These are phyloP conservation scores for Thamnidium elegans DNA, from an alignment of 192 early-diverging fungal genomes.

Conservation along the genomic window DNA sequence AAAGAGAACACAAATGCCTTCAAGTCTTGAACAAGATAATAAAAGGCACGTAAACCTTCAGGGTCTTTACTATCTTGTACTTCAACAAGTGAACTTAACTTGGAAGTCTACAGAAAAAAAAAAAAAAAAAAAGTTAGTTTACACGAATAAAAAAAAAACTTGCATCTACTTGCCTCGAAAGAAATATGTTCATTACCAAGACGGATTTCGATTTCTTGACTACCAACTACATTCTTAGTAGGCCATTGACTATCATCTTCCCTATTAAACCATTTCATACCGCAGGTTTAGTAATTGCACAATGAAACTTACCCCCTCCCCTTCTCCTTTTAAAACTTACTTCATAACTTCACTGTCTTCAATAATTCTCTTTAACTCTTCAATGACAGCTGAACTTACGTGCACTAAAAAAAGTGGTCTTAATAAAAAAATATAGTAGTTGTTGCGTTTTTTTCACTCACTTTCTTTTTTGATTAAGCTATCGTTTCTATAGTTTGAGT, in stretches of 20 bases:
- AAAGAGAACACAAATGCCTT: slow-evolving; percentile 95
- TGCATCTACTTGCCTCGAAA: slow-evolving; percentile 63
- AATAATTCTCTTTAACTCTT: slow-evolving; percentile 88
- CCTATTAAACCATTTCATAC: slow-evolving; percentile 34
- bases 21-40: slow-evolving; percentile 97
- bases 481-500: slow-evolving; percentile 97
- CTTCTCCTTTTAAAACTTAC: slow-evolving; percentile 35
- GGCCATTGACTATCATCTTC: slow-evolving; percentile 95
- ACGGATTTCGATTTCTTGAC: slow-evolving; percentile 94
- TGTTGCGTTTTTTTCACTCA: slow-evolving; percentile 30
- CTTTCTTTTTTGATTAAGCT: slow-evolving; percentile 92
- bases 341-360: slow-evolving; percentile 88
- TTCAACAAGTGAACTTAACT: slow-evolving; percentile 89
- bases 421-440: background rate
- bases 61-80: slow-evolving; percentile 88
- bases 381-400: slow-evolving; percentile 74
- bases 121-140: slow-evolving; percentile 57
- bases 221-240: slow-evolving; percentile 80
- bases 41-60: slow-evolving; percentile 90
- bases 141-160: background rate
- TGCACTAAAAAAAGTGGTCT: slow-evolving; percentile 54
- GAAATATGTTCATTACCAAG: slow-evolving; percentile 87
- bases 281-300: background rate
- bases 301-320: background rate
- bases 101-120: slow-evolving; percentile 63